Percentiles rank a stretch among this genome's conserved stretches.
phyloP scores from a whole-genome alignment of 768 basidiomycete genomes.

The Tremella mesenterica region DNA sequence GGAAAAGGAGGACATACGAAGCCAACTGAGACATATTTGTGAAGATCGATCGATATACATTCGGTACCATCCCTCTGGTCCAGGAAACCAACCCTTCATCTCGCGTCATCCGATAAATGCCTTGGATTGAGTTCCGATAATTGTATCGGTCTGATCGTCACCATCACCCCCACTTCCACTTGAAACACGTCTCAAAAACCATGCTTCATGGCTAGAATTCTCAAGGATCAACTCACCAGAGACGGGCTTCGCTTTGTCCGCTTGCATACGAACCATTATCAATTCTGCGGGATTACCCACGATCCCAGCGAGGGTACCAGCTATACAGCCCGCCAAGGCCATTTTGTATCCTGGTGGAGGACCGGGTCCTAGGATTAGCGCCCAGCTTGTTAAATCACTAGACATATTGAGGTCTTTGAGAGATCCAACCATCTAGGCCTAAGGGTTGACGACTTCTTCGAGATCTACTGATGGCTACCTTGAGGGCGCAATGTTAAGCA shows the following conservation, averaged over 20 bases:
- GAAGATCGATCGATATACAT: constrained; percentile 72
- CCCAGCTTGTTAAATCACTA: neutral
- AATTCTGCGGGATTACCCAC: constrained; percentile 68
- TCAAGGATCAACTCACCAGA: constrained; percentile 46
- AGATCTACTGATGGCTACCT: no score
- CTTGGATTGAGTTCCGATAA: constrained; percentile 83
- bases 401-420: no score
- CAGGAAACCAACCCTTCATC: constrained; percentile 76
- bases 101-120: constrained; percentile 77
- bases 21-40: constrained; percentile 92
- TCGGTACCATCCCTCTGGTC: constrained; percentile 67
- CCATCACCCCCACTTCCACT: no score
- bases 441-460: no score
- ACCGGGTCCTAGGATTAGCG: constrained; percentile 29
- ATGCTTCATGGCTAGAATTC: neutral
- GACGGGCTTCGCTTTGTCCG: constrained; percentile 77
- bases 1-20: constrained; percentile 53
- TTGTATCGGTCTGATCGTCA: constrained; percentile 51
- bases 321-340: constrained; percentile 74
- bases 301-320: constrained; percentile 74
- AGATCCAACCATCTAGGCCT: no score
- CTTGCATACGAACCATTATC: constrained; percentile 67
- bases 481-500: no score
- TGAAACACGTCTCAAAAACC: no score
- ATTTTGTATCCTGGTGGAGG: constrained; percentile 68